These are phyloP conservation scores for Spiraea crenata DNA, from an alignment of 331 rosid species.

Conservation along the genomic window DNA sequence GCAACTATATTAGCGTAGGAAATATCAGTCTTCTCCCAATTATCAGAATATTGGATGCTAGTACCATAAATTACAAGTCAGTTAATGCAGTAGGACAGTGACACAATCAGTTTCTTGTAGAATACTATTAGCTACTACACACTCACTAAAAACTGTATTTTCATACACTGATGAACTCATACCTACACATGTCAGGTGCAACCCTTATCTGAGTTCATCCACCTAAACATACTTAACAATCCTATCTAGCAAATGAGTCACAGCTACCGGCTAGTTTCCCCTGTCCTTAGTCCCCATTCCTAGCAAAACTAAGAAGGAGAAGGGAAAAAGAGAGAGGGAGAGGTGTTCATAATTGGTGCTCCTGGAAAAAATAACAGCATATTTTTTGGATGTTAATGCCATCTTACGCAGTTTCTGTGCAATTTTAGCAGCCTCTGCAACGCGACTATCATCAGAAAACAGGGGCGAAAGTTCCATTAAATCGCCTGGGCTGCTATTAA, in stretches of 20 bases:
- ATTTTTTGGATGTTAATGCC: neutral
- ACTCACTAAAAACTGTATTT: neutral
- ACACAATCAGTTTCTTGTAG: neutral
- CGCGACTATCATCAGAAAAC: conserved; percentile 97
- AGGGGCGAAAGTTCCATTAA: conserved; percentile 98
- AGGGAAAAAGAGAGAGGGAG: neutral
- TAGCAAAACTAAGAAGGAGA: neutral
- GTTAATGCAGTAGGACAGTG: neutral
- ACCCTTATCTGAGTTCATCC: neutral
- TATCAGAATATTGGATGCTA: neutral
- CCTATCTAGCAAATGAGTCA: neutral
- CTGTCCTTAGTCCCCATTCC: neutral
- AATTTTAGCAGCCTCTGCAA: conserved; percentile 97
- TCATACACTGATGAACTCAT: neutral
- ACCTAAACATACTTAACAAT: conserved; percentile 3
- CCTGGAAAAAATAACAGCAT: neutral
- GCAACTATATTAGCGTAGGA: neutral
- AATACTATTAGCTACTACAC: neutral
- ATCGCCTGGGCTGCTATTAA: conserved; percentile 98
- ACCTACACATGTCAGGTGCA: neutral
- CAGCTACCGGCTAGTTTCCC: neutral
- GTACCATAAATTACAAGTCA: neutral
- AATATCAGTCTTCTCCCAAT: neutral
- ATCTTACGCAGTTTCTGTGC: conserved; percentile 96
- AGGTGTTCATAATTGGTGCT: conserved; percentile 1